Base-by-base conservation (phyloP, 345 rosid genomes). In the Erysimum cheiranthoides region DNA sequence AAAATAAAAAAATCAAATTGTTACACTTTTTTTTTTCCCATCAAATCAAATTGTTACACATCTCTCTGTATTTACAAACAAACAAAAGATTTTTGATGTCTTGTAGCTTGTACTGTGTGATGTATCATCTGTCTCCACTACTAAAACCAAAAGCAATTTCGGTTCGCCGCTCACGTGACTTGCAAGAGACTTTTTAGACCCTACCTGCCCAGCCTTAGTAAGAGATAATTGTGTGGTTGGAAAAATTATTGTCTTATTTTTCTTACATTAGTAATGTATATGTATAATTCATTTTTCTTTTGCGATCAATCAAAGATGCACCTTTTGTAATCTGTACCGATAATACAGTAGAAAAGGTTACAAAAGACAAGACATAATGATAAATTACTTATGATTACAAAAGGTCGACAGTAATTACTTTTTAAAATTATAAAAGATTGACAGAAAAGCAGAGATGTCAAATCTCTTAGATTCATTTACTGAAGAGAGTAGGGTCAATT, bases 381-480 rank as follows among this genome's bases (percentile, higher is more conserved):
- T 27, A 38, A 43, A 45, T 49, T 51, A 58, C 5, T n/a, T 74
- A 46, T 74, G 27, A 12, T 74, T 49, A 74, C 43, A 67, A 75
- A 67, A 67, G 46, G 12, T 38, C 7, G 46, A 68, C 54, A 60
- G 27, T 68, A 75, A 68, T 75, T 31, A 66, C 74, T 60, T 60
- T 60, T 68, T 5, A 30, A 30, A 27, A 63, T 61, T 21, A 71
- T 35, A 49, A 35, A 39, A 21, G 28, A 38, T 8, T 8, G 62
- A 52, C 10, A 73, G 57, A 35, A 61, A 58, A 45, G 14, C 10
- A 46, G 40, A 57, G 6, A 36, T 69, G 50, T 69, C 70, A 69
- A 61, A 61, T 76, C 79, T 61, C 34, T 42, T 32, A 52, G 74
- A 52, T 61, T 69, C 58, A 75, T 67, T 39, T 67, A 59, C 45